Conservation (phyloP, 306 rosid genomes). For the Dalbergia cochinchinensis region DNA sequence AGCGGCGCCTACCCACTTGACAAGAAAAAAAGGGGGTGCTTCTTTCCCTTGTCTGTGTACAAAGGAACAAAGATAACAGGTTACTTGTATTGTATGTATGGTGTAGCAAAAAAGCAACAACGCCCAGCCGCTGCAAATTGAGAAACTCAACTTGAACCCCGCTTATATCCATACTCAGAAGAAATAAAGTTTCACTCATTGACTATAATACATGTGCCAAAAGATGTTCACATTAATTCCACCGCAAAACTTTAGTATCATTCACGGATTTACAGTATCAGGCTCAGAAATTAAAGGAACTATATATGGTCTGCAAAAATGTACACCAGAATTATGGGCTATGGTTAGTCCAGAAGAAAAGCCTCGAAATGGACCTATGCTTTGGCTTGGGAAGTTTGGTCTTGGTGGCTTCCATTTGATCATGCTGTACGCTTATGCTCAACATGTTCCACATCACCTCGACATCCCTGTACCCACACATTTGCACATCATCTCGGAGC, state of each 20-base stretch:
- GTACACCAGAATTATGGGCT: neutral
- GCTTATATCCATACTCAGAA: neutral
- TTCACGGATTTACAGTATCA: neutral
- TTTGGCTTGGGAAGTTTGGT: slow-evolving; percentile 7
- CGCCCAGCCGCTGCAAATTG: neutral
- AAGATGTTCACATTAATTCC: neutral
- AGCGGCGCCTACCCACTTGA: slow-evolving; percentile 12
- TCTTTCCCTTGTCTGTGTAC: neutral
- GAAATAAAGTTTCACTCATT: slow-evolving; percentile 1
- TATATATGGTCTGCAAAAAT: neutral
- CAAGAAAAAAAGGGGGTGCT: neutral
- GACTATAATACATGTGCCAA: slow-evolving; percentile 2
- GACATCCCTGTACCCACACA: slow-evolving; percentile 70
- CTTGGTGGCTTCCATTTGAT: slow-evolving; percentile 27
- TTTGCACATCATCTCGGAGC: slow-evolving; percentile 66
- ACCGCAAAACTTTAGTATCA: slow-evolving; percentile 7
- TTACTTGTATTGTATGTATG: neutral
- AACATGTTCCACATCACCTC: slow-evolving; percentile 76
- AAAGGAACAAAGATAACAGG: neutral
- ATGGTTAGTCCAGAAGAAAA: slow-evolving; percentile 45
- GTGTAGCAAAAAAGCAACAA: neutral
- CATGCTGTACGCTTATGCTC: slow-evolving; percentile 34
- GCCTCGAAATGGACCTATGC: slow-evolving; percentile 30
- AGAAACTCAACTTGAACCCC: neutral
- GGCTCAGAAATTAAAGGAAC: neutral